phyloP scores from a whole-genome alignment of 1,139 yeast genomes.

The Pneumocystis carinii region DNA sequence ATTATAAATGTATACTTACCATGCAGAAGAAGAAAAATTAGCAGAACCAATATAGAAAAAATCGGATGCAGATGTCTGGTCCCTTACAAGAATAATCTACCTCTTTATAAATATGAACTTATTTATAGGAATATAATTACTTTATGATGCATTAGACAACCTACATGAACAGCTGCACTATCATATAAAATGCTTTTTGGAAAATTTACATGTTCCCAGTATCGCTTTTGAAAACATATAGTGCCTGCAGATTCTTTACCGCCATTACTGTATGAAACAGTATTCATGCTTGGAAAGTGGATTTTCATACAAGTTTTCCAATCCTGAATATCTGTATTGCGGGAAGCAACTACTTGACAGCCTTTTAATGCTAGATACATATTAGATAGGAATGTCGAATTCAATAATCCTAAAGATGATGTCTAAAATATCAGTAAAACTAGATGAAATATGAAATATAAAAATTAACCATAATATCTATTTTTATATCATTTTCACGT shows the following conservation, averaged over 20 bases:
- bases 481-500: constrained; percentile 8
- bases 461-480: constrained; percentile 8
- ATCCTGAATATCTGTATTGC: not conserved
- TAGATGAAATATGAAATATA: constrained; percentile 7
- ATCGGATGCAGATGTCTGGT: not conserved
- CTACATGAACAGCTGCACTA: constrained; percentile 10
- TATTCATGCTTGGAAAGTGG: constrained; percentile 15
- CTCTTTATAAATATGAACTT: not conserved
- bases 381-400: constrained; percentile 3
- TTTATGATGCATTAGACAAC: constrained; percentile 16
- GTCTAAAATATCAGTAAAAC: constrained; percentile 7
- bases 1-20: constrained; percentile 8
- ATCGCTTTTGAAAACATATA: constrained; percentile 12
- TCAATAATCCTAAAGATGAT: constrained; percentile 10
- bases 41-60: constrained; percentile 17
- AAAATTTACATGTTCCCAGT: constrained; percentile 12
- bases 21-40: constrained; percentile 18
- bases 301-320: constrained; percentile 8
- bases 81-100: constrained; percentile 3
- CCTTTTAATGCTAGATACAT: not conserved
- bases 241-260: constrained; percentile 13
- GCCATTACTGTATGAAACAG: constrained; percentile 13
- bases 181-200: constrained; percentile 14
- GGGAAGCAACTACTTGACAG: not conserved
- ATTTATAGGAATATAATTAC: constrained; percentile 8